Evolutionary conservation across 139 green algal genomes (phyloP).

Genomic region (Volvox africanus): DNA sequence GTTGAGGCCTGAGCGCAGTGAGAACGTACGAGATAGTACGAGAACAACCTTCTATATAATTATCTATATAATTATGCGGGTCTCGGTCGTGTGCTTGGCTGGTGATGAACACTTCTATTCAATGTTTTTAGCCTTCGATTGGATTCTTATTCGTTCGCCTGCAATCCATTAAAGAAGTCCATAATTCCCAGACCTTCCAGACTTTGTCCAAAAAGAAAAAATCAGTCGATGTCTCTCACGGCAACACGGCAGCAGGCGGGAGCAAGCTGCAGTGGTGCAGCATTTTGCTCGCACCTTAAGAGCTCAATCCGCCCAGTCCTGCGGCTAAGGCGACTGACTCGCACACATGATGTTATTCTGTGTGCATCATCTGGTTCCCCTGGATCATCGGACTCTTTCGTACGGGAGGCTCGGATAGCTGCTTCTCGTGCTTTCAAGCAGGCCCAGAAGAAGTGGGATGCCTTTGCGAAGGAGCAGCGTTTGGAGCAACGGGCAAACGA

Average conservation of each 20-base stretch:
- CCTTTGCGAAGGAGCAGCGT: conserved; percentile 2
- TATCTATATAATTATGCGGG: not conserved
- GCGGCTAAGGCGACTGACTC: not conserved
- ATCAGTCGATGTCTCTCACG: not conserved
- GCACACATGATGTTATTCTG: not conserved
- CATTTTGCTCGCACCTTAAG: not conserved
- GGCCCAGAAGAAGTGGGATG: not conserved
- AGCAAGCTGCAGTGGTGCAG: not conserved
- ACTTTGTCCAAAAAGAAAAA: too few relatives aligned
- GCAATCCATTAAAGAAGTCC: too few relatives aligned
- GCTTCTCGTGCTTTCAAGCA: conserved; percentile 14
- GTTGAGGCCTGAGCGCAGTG: too few relatives aligned
- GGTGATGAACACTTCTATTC: too few relatives aligned
- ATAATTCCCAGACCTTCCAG: too few relatives aligned
- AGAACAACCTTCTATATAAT: not conserved
- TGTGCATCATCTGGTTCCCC: conserved; percentile 1
- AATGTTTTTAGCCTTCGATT: too few relatives aligned
- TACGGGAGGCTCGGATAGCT: not conserved
- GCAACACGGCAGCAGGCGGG: conserved; percentile 15
- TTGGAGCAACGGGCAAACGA: not conserved
- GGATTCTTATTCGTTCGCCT: too few relatives aligned
- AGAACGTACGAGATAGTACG: not conserved
- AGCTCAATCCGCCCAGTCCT: not conserved
- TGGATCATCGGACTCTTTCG: not conserved
- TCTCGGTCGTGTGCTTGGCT: not conserved